Conservation (phyloP, 768 basidiomycete species). For the Leccinum broughii region DNA sequence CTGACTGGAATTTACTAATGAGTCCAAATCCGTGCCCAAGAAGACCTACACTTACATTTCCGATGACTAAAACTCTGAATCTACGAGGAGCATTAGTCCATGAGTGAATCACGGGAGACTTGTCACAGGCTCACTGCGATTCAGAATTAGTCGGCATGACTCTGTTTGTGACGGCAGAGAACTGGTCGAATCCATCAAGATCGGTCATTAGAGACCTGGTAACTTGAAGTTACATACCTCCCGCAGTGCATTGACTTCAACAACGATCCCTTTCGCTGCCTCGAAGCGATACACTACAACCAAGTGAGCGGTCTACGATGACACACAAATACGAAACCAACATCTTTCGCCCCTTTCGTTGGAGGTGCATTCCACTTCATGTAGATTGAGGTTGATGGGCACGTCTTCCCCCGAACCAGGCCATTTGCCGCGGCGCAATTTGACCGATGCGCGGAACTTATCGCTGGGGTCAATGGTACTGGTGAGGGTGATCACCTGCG, state of each 20-base stretch:
- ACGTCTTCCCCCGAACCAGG: background rate
- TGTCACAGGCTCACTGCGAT: slow-evolving; percentile 7
- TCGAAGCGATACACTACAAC: slow-evolving; percentile 11
- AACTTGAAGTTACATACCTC: background rate
- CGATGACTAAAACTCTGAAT: slow-evolving; percentile 18
- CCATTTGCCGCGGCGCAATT: background rate
- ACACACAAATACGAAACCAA: background rate
- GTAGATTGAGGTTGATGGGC: slow-evolving; percentile 1
- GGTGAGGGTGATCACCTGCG: background rate
- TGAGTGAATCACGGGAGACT: background rate
- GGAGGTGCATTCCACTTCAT: background rate
- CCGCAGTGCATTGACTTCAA: slow-evolving; percentile 1
- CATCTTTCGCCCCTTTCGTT: slow-evolving; percentile 4
- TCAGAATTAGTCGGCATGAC: slow-evolving; percentile 9
- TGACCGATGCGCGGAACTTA: background rate
- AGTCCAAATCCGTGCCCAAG: background rate
- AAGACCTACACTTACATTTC: slow-evolving; percentile 9
- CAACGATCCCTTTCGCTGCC: slow-evolving; percentile 1
- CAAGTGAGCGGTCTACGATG: background rate
- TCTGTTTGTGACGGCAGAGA: slow-evolving; percentile 6
- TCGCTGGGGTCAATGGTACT: slow-evolving; percentile 7
- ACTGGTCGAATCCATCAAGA: slow-evolving; percentile 3
- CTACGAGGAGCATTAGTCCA: background rate
- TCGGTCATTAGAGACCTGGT: background rate
- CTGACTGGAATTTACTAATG: slow-evolving; percentile 6